Evolutionary conservation across 2,329 filamentous ascomycete species (phyloP), one percentile per base, ranked within the genome.

Genomic region (Gaeumannomyces sp.): DNA sequence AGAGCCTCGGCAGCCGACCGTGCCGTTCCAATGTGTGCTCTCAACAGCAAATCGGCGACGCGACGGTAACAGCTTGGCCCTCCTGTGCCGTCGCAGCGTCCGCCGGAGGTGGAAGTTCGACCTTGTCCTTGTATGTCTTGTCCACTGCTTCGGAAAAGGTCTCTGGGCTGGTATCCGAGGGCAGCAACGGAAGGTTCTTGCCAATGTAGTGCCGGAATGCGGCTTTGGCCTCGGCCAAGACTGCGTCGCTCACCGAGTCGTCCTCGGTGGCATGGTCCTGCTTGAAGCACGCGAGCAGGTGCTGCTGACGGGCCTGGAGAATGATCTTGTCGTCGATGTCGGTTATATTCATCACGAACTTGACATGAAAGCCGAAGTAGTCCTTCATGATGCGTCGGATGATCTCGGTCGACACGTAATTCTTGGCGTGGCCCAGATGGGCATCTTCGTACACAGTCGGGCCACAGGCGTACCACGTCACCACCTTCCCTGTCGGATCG

Each of bases 341-440:
- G 57, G 89, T 92, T 63, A 91, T 89, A 75, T 92, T 92, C 85
- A 91, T 90, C 65, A 92, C 87, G 75, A 92, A 92, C 64, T 84
- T 81, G 65, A 92, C 82, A 58, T 89, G 78, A 73, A 87, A 92
- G 64, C 84, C 83, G 73, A 92, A 91, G 75, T 92, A 91, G 73
- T 90, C 84, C 67, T 80, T 76, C 76, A 92, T 76, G 68, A 92
- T 87, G 70, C 89, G 83, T 65, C 89, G 83, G 68, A 92, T 84
- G 66, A 92, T 90, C 75, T 92, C 90, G 50, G 88, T 91, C 65
- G 85, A 88, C 67, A 92, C 88, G 81, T 92, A 92, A 76, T 92
- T 92, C 68, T 89, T 81, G 45, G 89, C 89, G 76, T 92, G 90
- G 60, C 89, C 89, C 69, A 92, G 75, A 79, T 92, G 89, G 66